Conservation (phyloP, 257 asterid species). For the Solanum neorickii region DNA sequence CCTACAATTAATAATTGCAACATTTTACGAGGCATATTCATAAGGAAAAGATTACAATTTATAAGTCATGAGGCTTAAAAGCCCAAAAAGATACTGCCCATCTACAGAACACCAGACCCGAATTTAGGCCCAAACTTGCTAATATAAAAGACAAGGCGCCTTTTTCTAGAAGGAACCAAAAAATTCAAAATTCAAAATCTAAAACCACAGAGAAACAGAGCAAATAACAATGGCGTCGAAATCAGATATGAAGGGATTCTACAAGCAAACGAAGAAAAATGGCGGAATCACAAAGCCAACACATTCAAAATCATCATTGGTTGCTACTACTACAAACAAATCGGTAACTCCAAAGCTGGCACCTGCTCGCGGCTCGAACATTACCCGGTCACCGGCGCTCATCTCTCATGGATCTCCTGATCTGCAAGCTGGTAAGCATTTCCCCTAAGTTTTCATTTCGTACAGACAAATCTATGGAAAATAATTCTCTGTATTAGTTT, state of each 20-base stretch:
- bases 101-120: neutral
- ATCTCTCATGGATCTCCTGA: slow-evolving; percentile 48
- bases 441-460: neutral
- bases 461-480: neutral
- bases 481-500: neutral
- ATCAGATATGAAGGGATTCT: slow-evolving; percentile 60
- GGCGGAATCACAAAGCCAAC: slow-evolving; percentile 29
- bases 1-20: neutral
- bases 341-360: slow-evolving; percentile 22
- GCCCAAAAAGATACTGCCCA: neutral
- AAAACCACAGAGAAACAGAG: neutral
- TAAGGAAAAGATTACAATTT: too few species aligned
- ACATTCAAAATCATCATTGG: neutral
- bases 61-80: neutral
- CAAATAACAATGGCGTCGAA: slow-evolving; percentile 11
- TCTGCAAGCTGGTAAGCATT: slow-evolving; percentile 32
- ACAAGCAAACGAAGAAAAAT: slow-evolving; percentile 43
- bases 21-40: neutral
- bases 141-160: neutral
- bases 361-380: slow-evolving; percentile 36
- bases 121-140: neutral
- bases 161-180: neutral
- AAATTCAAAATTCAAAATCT: neutral
- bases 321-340: slow-evolving; percentile 7
- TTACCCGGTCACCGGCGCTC: slow-evolving; percentile 41